Evolutionary conservation across 129 eudicot species (phyloP).

Genomic region (Helichrysum umbraculigerum): DNA sequence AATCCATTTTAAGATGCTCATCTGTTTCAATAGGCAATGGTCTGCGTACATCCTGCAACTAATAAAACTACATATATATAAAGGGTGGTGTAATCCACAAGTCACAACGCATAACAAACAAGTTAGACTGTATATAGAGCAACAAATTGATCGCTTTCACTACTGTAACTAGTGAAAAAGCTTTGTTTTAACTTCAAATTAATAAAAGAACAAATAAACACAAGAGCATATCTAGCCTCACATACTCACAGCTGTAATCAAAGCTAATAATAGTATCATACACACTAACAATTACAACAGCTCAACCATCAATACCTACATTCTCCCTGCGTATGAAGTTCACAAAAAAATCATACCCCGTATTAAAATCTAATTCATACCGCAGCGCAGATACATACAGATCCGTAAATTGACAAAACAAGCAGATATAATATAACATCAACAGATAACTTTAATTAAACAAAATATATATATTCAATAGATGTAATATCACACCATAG

Average conservation of each 20-base stretch:
- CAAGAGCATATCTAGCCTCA: neutral
- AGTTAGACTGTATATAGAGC: too few relatives aligned
- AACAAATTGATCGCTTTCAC: too few relatives aligned
- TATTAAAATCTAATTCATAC: too few relatives aligned
- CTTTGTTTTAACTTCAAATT: neutral
- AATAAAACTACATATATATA: too few relatives aligned
- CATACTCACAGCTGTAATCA: neutral
- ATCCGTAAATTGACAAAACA: neutral
- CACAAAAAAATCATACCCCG: neutral
- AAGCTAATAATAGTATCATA: too few relatives aligned
- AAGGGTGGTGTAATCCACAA: too few relatives aligned
- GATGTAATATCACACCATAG: conserved; percentile 38
- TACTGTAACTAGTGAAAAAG: neutral
- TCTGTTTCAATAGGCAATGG: too few relatives aligned
- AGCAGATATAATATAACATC: neutral
- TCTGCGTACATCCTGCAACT: too few relatives aligned
- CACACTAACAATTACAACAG: neutral
- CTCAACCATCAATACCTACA: neutral
- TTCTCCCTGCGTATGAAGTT: neutral
- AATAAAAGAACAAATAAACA: neutral
- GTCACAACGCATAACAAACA: too few relatives aligned
- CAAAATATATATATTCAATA: neutral
- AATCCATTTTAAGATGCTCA: too few relatives aligned
- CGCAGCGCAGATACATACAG: too few relatives aligned
- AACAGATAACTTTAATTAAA: neutral